A percentile compares a stretch with the other conserved stretches of the same genome.
phyloP scores from a whole-genome alignment of 768 basidiomycete species.

The Suillus ampliporus region DNA sequence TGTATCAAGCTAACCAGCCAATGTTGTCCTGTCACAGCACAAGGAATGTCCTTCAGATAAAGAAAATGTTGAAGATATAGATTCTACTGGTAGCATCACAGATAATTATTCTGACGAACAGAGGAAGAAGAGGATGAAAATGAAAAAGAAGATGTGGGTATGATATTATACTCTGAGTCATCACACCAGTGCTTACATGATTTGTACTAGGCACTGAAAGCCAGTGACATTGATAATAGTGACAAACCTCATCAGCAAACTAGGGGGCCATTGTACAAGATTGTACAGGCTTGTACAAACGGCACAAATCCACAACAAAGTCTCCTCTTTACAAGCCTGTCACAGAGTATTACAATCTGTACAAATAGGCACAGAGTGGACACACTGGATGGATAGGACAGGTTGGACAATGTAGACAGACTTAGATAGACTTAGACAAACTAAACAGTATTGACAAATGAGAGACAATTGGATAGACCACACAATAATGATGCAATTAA shows the following conservation, averaged over 20 bases:
- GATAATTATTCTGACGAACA: too few species aligned
- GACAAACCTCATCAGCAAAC: conserved; percentile 5
- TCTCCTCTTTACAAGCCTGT: conserved; percentile 1
- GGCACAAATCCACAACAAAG: not conserved
- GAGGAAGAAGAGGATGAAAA: too few species aligned
- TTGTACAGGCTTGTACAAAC: not conserved
- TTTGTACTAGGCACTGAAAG: too few species aligned
- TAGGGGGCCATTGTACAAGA: conserved; percentile 2
- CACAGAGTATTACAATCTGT: not conserved
- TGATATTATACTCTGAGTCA: too few species aligned
- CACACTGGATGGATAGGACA: not conserved
- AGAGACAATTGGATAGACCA: not conserved
- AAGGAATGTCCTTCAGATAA: too few species aligned
- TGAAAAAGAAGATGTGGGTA: too few species aligned
- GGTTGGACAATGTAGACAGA: not conserved
- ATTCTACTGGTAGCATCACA: too few species aligned
- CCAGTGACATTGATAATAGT: too few species aligned
- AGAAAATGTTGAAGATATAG: too few species aligned
- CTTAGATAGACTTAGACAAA: not conserved
- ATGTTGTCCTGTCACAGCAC: too few species aligned
- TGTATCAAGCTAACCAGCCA: too few species aligned
- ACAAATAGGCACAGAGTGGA: not conserved
- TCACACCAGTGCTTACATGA: too few species aligned
- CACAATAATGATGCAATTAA: not conserved
- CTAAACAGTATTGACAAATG: not conserved